phyloP scores from a whole-genome alignment of 1,284 basidiomycete genomes.

The Mycena sp. region DNA sequence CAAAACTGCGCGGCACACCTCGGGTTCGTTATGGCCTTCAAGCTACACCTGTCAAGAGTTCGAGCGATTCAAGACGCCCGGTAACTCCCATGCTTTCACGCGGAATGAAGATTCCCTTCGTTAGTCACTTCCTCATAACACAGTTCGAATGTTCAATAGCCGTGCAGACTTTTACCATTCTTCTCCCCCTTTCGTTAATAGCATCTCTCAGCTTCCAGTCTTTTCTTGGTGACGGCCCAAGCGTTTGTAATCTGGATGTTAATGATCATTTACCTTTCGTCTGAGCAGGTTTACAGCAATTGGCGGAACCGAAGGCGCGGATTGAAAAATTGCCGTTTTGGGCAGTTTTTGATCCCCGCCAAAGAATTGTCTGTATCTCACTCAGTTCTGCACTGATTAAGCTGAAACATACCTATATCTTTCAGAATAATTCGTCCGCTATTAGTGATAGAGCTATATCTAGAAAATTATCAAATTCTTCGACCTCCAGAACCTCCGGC shows the following conservation, averaged over 20 bases:
- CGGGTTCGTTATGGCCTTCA: neutral
- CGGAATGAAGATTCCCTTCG: neutral
- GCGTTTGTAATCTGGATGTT: neutral
- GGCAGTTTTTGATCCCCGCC: neutral
- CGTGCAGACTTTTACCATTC: neutral
- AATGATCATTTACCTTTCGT: neutral
- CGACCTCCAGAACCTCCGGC: too few relatives aligned
- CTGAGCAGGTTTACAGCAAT: too few relatives aligned
- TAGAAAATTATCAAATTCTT: too few relatives aligned
- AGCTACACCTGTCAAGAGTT: neutral
- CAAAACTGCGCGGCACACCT: neutral
- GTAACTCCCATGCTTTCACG: neutral
- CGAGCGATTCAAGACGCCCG: neutral
- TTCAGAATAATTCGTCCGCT: conserved; percentile 13
- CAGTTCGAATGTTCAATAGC: neutral
- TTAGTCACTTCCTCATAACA: neutral
- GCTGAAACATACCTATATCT: conserved; percentile 11
- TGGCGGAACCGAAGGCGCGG: too few relatives aligned
- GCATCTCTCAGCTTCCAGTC: too few relatives aligned
- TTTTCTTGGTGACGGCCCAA: neutral
- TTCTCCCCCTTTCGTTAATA: neutral
- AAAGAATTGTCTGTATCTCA: conserved; percentile 11
- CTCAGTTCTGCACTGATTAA: conserved; percentile 7
- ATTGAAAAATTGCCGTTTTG: too few relatives aligned
- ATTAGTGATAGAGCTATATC: conserved; percentile 4